Evolutionary conservation across 2,329 filamentous ascomycete species (phyloP).

Genomic region (Neonectria punicea): DNA sequence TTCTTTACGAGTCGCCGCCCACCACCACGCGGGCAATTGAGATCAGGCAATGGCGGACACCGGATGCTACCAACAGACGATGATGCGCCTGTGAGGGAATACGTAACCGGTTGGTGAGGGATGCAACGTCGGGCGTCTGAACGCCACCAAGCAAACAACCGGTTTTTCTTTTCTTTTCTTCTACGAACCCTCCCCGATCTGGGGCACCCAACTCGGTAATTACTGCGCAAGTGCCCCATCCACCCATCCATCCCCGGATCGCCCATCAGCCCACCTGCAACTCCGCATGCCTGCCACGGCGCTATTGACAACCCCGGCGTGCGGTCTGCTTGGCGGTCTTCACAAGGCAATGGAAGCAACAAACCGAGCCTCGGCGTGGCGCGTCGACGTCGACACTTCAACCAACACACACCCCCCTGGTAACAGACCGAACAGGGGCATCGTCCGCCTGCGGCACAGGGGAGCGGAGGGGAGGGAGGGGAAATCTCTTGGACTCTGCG

Average conservation of each 20-base stretch:
- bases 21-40: slow-evolving; percentile 1
- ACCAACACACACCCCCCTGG: too few species aligned
- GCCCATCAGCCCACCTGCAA: slow-evolving; percentile 14
- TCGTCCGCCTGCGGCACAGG: slow-evolving; percentile 25
- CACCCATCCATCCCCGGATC: slow-evolving; percentile 13
- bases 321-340: background rate
- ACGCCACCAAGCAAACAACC: background rate
- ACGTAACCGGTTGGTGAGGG: background rate
- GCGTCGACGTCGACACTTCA: background rate
- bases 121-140: slow-evolving; percentile 15
- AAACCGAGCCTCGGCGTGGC: slow-evolving; percentile 33
- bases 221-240: background rate
- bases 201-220: background rate
- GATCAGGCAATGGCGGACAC: background rate
- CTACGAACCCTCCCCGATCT: background rate
- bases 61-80: background rate
- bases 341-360: slow-evolving; percentile 9
- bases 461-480: slow-evolving; percentile 6
- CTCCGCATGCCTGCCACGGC: background rate
- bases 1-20: slow-evolving; percentile 3
- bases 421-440: slow-evolving; percentile 16
- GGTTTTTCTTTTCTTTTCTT: background rate
- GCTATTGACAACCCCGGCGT: background rate
- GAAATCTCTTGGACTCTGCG: slow-evolving; percentile 26
- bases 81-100: background rate